These are phyloP conservation scores for Brassica napus DNA, from an alignment of 345 rosid species.

Conservation along the genomic window DNA sequence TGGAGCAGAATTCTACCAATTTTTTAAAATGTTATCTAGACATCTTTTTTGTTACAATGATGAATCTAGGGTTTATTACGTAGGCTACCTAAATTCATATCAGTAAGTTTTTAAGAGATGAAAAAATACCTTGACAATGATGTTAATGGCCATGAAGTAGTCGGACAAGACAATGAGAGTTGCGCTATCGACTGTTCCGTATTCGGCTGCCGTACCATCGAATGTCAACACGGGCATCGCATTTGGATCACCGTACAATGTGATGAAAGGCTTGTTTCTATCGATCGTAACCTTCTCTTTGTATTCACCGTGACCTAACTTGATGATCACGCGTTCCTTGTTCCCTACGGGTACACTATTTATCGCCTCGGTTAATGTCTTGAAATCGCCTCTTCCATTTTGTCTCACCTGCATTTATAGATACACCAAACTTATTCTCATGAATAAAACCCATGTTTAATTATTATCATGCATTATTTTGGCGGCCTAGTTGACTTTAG, in stretches of 20 bases:
- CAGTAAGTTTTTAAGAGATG: not conserved
- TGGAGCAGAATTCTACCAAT: slow-evolving; percentile 58
- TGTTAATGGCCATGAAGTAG: slow-evolving; percentile 59
- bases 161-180: slow-evolving; percentile 54
- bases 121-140: slow-evolving; percentile 47
- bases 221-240: slow-evolving; percentile 43
- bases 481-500: not conserved
- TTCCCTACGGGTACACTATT: slow-evolving; percentile 49
- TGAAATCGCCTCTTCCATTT: slow-evolving; percentile 52
- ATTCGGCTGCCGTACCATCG: slow-evolving; percentile 49
- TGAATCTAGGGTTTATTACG: not conserved
- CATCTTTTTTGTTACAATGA: not conserved
- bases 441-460: not conserved
- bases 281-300: slow-evolving; percentile 60
- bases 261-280: slow-evolving; percentile 51
- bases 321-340: slow-evolving; percentile 51
- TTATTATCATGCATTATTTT: no score
- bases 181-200: slow-evolving; percentile 72
- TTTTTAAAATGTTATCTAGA: not conserved
- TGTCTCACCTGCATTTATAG: slow-evolving; percentile 43
- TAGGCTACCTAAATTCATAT: not conserved
- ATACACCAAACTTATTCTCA: not conserved
- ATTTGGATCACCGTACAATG: slow-evolving; percentile 51
- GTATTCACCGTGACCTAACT: slow-evolving; percentile 53
- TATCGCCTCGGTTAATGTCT: slow-evolving; percentile 56